Evolutionary conservation across 2,329 filamentous ascomycete genomes (phyloP).

Genomic region (Rhytidhysteron rufulum): DNA sequence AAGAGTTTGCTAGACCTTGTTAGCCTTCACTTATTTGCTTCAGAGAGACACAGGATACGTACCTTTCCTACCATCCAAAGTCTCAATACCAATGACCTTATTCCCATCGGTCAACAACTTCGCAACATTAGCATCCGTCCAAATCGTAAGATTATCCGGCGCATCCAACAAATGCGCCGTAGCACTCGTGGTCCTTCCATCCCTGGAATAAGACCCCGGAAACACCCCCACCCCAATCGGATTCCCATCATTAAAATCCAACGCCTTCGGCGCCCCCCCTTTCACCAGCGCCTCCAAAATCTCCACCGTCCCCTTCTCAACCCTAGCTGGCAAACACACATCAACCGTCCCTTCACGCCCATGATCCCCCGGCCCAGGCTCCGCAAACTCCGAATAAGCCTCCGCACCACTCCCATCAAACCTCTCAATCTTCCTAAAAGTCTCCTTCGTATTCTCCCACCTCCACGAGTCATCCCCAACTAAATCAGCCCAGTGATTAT

Average conservation of each 20-base stretch:
- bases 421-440: conserved; percentile 54
- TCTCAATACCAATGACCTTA: conserved; percentile 24
- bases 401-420: conserved; percentile 41
- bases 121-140: conserved; percentile 47
- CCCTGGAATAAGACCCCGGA: conserved; percentile 34
- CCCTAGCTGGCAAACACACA: conserved; percentile 44
- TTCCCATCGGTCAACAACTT: conserved; percentile 23
- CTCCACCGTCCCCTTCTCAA: conserved; percentile 55
- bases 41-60: too few relatives aligned
- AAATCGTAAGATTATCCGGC: conserved; percentile 52
- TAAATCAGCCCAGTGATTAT: conserved; percentile 56
- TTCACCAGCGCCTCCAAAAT: conserved; percentile 54
- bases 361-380: conserved; percentile 45
- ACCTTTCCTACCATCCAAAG: conserved; percentile 26
- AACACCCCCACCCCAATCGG: conserved; percentile 26
- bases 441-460: conserved; percentile 52
- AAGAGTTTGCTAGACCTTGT: conserved; percentile 14
- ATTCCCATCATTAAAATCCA: conserved; percentile 48
- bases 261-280: conserved; percentile 51
- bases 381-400: conserved; percentile 44
- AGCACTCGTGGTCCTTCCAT: conserved; percentile 32
- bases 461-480: conserved; percentile 54
- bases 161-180: conserved; percentile 33
- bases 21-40: too few relatives aligned
- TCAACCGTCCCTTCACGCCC: conserved; percentile 42